A percentile compares a stretch with the other conserved stretches of the same genome.
Evolutionary conservation across 1,284 basidiomycete species (phyloP).

Genomic region (Neolentinus lepideus): DNA sequence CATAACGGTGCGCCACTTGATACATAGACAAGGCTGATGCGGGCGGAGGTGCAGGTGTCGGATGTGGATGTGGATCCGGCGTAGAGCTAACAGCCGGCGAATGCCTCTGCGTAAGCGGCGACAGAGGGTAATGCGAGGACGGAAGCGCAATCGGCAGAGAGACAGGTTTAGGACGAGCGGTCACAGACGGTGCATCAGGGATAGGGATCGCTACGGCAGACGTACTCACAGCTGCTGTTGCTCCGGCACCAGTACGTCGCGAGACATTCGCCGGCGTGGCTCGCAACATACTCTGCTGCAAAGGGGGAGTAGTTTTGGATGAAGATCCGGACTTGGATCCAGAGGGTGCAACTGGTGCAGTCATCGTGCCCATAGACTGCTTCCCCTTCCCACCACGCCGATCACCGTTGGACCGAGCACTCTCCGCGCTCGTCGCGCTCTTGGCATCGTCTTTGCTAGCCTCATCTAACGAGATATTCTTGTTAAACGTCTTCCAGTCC

Average conservation of each 20-base stretch:
- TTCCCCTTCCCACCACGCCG: constrained; percentile 14
- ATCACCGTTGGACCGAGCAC: constrained; percentile 22
- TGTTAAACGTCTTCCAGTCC: constrained; percentile 63
- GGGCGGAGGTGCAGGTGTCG: constrained; percentile 51
- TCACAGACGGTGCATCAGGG: constrained; percentile 12
- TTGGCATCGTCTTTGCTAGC: constrained; percentile 30
- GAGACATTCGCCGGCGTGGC: constrained; percentile 14
- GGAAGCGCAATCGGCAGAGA: constrained; percentile 30
- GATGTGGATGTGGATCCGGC: constrained; percentile 72
- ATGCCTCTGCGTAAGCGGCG: constrained; percentile 30
- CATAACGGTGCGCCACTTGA: constrained; percentile 76
- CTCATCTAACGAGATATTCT: constrained; percentile 30
- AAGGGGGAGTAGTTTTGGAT: constrained; percentile 9
- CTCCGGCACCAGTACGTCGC: constrained; percentile 16
- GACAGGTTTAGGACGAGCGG: constrained; percentile 30
- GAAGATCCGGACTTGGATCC: constrained; percentile 6
- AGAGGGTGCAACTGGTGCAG: neutral
- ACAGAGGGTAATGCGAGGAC: constrained; percentile 36
- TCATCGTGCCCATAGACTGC: constrained; percentile 7
- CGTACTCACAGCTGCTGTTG: constrained; percentile 14
- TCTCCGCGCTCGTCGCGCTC: constrained; percentile 48
- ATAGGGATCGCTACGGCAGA: constrained; percentile 10
- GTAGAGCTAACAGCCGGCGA: constrained; percentile 20
- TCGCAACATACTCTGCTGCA: constrained; percentile 13
- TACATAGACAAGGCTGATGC: constrained; percentile 76